Base-by-base conservation (phyloP, 2,329 filamentous ascomycete genomes). In the Pyrenophora seminiperda region DNA sequence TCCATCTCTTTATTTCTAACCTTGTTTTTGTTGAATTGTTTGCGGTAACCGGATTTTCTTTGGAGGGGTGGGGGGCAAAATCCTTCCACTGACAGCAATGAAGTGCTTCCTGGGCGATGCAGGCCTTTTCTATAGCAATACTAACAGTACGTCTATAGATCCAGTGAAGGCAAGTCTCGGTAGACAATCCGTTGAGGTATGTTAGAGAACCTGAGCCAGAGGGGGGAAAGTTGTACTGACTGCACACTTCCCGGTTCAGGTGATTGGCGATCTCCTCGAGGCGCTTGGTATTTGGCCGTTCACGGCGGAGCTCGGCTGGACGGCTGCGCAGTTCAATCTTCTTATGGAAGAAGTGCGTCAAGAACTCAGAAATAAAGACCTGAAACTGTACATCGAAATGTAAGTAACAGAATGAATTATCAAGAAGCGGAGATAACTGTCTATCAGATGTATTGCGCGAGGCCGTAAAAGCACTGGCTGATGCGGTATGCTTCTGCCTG, bases 261-360 rank as follows among this genome's bases (percentile, higher is more conserved):
- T 72, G 50, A 56, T 74, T 19, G 62, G 62, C 9, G 66, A 72
- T 39, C 61, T 73, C 46, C 59, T 74, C 10, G 69, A 72, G 17
- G 74, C 72, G 9, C 62, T 70, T 11, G 66, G 70, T 7, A 55
- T 73, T 10, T 74, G 71, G 71, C 68, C 70, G 1, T 69, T 74
- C 29, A 73, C 66, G 7, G 57, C 67, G 29, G 53, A 58, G 31
- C 61, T 71, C 24, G 66, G 65, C 10, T 71, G 62, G 68, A 65
- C 65, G 18, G 58, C 53, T 19, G 64, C 65, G 13, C 56, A 68
- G 40, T 71, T 71, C 11, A 54, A 61, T 7, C 47, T 56, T 14
- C 60, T 74, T 31, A 72, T 66, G 13, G 41, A 47, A 11, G 62
- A 59, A 11, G 65, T 70, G 18, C 63, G 67, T 17, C 34, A 22